These are phyloP conservation scores for Rhizophora mangle DNA, from an alignment of 345 rosid genomes.

Conservation along the genomic window DNA sequence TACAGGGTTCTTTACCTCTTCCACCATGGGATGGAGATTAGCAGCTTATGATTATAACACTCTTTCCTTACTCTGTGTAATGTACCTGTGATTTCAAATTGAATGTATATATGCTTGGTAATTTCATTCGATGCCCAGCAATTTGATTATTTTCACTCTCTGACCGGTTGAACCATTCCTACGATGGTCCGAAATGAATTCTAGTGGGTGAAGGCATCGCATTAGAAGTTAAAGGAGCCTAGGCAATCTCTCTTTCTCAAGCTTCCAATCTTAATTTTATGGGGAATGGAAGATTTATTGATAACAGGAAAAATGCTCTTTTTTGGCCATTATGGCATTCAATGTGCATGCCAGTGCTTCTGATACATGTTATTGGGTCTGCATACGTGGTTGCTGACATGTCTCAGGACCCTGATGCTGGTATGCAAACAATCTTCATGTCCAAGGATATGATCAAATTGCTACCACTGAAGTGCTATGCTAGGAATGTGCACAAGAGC, in stretches of 20 bases:
- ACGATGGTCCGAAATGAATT: conserved; percentile 47
- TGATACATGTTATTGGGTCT: conserved; percentile 53
- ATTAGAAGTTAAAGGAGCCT: conserved; percentile 51
- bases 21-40: too few relatives aligned
- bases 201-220: conserved; percentile 67
- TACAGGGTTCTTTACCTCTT: too few relatives aligned
- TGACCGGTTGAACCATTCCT: conserved; percentile 51
- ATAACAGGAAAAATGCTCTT: conserved; percentile 21
- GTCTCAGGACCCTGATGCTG: conserved; percentile 37
- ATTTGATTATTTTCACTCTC: conserved; percentile 12
- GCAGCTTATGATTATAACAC: not conserved
- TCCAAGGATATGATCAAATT: conserved; percentile 46
- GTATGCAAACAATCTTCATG: conserved; percentile 38
- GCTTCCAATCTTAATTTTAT: conserved; percentile 30
- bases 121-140: not conserved
- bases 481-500: conserved; percentile 22
- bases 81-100: not conserved
- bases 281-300: conserved; percentile 18
- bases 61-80: not conserved
- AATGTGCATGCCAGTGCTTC: conserved; percentile 45
- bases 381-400: conserved; percentile 53
- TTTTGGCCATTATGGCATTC: conserved; percentile 27
- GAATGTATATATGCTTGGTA: not conserved
- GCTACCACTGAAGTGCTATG: conserved; percentile 62
- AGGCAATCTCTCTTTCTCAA: conserved; percentile 52